Conservation (phyloP, 306 rosid genomes). For the Heteromeles arbutifolia region DNA sequence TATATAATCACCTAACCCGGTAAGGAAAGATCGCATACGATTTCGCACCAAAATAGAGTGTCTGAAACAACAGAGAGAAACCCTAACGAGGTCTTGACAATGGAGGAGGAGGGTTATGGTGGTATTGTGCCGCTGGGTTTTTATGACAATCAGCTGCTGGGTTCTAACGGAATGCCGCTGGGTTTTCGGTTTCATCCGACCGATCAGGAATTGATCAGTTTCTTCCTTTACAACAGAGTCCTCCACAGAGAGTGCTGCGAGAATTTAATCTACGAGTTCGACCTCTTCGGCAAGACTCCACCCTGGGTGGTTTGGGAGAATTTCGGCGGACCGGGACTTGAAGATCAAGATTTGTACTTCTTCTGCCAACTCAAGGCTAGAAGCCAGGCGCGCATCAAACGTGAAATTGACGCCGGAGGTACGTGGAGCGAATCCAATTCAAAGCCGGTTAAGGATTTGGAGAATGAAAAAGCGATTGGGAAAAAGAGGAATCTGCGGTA, state of each 20-base stretch:
- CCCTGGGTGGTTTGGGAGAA: background rate
- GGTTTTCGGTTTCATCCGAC: too few species aligned
- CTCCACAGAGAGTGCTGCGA: background rate
- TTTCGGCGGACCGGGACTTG: background rate
- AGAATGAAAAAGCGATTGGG: background rate
- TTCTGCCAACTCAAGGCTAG: background rate
- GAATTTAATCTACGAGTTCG: background rate
- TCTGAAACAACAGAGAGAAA: too few species aligned
- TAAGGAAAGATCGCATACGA: too few species aligned
- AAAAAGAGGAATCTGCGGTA: background rate
- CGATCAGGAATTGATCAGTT: too few species aligned
- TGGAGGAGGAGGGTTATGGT: too few species aligned
- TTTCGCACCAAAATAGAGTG: too few species aligned
- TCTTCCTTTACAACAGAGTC: too few species aligned
- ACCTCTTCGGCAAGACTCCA: background rate
- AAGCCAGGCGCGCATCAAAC: background rate
- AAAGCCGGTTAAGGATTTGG: background rate
- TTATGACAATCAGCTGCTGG: too few species aligned
- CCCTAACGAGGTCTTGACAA: too few species aligned
- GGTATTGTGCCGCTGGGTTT: too few species aligned
- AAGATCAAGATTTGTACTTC: background rate
- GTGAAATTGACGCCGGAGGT: background rate
- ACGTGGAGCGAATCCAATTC: background rate
- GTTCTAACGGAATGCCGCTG: too few species aligned
- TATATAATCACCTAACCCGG: too few species aligned